These are phyloP conservation scores for Puccinellia tenuiflora DNA, from an alignment of 176 grass and related monocot species.

Conservation along the genomic window DNA sequence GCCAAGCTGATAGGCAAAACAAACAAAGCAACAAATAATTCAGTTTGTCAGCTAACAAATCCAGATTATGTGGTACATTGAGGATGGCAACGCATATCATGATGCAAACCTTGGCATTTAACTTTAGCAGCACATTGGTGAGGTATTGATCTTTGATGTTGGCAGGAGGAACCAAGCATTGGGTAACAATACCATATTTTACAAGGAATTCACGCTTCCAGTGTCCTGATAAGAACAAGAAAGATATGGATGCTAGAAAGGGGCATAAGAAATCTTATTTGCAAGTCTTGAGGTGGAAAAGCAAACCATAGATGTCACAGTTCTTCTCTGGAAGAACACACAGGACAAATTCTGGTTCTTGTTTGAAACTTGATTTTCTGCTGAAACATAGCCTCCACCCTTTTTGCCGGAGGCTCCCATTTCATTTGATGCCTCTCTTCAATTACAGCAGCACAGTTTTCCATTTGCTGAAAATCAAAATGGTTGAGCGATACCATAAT, in stretches of 20 bases:
- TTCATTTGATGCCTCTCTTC: slow-evolving; percentile 37
- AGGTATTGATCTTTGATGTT: slow-evolving; percentile 57
- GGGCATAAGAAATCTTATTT: neutral
- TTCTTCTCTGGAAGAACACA: slow-evolving; percentile 67
- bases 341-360: slow-evolving; percentile 30
- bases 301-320: slow-evolving; percentile 32
- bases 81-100: neutral
- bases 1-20: slow-evolving; percentile 33
- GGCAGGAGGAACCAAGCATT: slow-evolving; percentile 45
- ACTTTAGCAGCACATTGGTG: slow-evolving; percentile 62
- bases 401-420: slow-evolving; percentile 10
- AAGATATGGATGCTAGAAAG: neutral
- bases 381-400: slow-evolving; percentile 47
- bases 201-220: slow-evolving; percentile 60
- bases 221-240: slow-evolving; percentile 34
- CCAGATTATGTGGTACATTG: neutral
- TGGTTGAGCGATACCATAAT: neutral
- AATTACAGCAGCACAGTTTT: slow-evolving; percentile 14
- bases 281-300: neutral
- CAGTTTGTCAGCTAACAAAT: neutral
- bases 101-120: slow-evolving; percentile 61
- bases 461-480: slow-evolving; percentile 32
- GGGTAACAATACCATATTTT: slow-evolving; percentile 46
- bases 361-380: neutral
- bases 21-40: neutral